These are phyloP conservation scores for Thraustochytrium sp. DNA, from an alignment of 352 stramenopile genomes.

Conservation along the genomic window DNA sequence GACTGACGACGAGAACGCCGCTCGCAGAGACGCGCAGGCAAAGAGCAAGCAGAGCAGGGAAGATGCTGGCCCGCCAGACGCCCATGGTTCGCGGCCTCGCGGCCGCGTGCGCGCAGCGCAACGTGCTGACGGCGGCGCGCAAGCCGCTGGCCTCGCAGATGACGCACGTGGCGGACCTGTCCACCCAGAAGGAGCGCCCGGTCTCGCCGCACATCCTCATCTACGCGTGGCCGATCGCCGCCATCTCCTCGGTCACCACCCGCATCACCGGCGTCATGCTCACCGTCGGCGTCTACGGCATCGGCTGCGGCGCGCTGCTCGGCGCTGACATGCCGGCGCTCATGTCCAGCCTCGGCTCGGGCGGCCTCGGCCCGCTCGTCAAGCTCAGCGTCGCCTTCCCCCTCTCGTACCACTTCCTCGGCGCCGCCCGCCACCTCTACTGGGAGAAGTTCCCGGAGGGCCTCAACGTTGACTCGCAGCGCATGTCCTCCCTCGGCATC, in stretches of 20 bases:
- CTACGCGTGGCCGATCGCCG: slow-evolving; percentile 86
- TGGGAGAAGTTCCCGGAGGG: slow-evolving; percentile 83
- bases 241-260: slow-evolving; percentile 87
- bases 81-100: slow-evolving; percentile 10
- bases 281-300: slow-evolving; percentile 65
- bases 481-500: slow-evolving; percentile 56
- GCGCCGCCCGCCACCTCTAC: slow-evolving; percentile 74
- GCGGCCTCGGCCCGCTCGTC: slow-evolving; percentile 65
- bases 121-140: background rate
- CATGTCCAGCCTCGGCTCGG: slow-evolving; percentile 59
- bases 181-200: slow-evolving; percentile 63
- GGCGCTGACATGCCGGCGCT: slow-evolving; percentile 63
- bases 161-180: slow-evolving; percentile 9
- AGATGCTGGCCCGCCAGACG: slow-evolving; percentile 1
- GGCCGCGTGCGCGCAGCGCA: background rate
- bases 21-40: no score
- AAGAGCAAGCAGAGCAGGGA: no score
- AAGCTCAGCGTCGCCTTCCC: slow-evolving; percentile 90
- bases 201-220: slow-evolving; percentile 92
- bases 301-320: slow-evolving; percentile 65
- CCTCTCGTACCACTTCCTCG: slow-evolving; percentile 84
- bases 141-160: background rate
- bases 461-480: slow-evolving; percentile 61
- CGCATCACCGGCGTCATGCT: slow-evolving; percentile 79
- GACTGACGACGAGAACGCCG: no score